Evolutionary conservation across 2,329 filamentous ascomycete genomes (phyloP), one percentile per base, ranked within the genome.

Genomic region (Dothideomycetes sp.): DNA sequence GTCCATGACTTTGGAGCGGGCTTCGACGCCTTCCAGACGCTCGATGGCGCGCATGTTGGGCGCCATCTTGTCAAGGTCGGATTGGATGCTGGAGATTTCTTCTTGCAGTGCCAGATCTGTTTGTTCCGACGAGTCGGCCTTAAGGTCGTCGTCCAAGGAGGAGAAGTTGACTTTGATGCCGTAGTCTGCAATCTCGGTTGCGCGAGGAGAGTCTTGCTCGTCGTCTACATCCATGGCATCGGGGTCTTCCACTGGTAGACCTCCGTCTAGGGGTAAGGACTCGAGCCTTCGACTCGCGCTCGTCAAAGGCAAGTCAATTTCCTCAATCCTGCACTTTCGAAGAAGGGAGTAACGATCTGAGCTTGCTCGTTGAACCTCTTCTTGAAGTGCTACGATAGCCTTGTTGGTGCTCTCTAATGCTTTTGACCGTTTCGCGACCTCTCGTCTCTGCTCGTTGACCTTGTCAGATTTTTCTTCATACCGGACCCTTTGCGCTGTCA

Each of bases 1-100:
- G 52, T 95, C 88, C 1, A 85, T 89, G 43, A 80, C 74, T 47
- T 84, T 80, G 17, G 95, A 79, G 45, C 88, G 80, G 37, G 77
- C 74, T 59, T 94, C 84, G 7, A 94, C 88, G 16, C 79, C 81
- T 55, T 91, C 84, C 4, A 98, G 72, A 36, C 89, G 84, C 56
- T 96, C 87, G 61, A 88, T 86, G 7, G 89, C 91, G 52, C 89
- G 85, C 77, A 94, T 93, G 60, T 98, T 96, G 18, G 91, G 91
- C 45, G 91, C 88, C 61, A 96, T 80, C 62, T 94, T 94, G 56
- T 94, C 87, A 15, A 98, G 75, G 50, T 94, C 84, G 22, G 73
- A 68, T 33, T 79, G 79, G 8, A 98, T 71, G 19, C 73, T 72
- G 15, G 73, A 69, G 47, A 98, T 86, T 52, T 79, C 81, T 39